Base-by-base conservation (phyloP, 129 eudicot genomes). In the Scalesia atractyloides region DNA sequence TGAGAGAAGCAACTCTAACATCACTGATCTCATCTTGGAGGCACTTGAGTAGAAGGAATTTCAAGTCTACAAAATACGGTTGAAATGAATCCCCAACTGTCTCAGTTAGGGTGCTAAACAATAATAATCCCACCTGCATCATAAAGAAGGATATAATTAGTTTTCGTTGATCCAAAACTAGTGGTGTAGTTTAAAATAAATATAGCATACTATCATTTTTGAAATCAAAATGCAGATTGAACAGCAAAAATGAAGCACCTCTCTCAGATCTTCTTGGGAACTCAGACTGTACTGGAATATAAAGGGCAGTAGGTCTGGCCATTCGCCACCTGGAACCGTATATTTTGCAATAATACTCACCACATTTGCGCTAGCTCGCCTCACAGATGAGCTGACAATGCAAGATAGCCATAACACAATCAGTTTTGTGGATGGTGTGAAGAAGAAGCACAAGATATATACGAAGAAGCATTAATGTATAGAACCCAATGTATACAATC, bases 361-460 rank as follows among this genome's bases (percentile, higher is more conserved):
- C 69, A 86, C 98, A 86, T 93, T 93, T 77, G 98, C 97, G 75
- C 98, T 93, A 52, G 98, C 98, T 84, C 96, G 84, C 79, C 97
- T 87, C 66, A 90, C 97, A n/a, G 92, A 89, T 77, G 89, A 91
- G 79, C 97, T 93, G 90, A 58, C 70, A 82, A 73, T 69, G 51
- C 52, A 71, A 76, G 64, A 83, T 36, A 33, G 6, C 51, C 70
- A 56, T 43, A 74, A 79, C 11, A 50, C 56, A 69, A 58, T 70
- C 70, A 58, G 22, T 11, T 75, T 43, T 54, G 14, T 2, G 51
- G 9, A 62, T 47, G 18, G 61, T 24, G 52, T 54, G 39, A 73
- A 62, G 56, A 72, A 24, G 64, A 39, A 64, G 11, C 59, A 75
- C 49, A 26, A 16, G 63, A 41, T 43, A 59, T 66, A 54, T 36